Evolutionary conservation across 1,284 basidiomycete genomes (phyloP), one percentile per base, ranked within the genome.

Genomic region (Caloboletus inedulis): DNA sequence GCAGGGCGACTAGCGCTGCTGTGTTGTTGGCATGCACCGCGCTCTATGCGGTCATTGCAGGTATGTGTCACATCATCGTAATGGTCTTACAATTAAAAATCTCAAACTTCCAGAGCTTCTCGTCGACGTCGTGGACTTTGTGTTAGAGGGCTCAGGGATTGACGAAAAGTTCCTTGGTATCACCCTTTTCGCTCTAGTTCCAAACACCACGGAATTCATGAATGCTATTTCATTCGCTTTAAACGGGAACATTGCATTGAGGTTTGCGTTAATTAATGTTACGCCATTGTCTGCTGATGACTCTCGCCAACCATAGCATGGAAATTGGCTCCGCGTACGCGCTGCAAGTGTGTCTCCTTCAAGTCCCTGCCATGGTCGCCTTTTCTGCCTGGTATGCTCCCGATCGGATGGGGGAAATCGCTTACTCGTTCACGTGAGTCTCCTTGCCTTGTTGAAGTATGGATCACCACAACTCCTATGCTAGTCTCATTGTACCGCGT

Each of bases 191-290:
- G 96, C 97, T 2, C 81, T 99, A 31, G 95, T 99, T 0, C 97
- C 97, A 10, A 99, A 99, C 70, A 98, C 95, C 16, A 99, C 97
- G 19, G 97, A 99, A 73, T 99, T 99, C 70, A 98, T 99, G 96
- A 99, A 99, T 69, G 97, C 97, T 51, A 97, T 99, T 65, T 96
- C 94, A n/a, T 99, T 99, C 66, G 96, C 97, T 16, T 74, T 99
- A 62, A 91, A 97, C 64, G 96, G 91, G 14, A 99, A 99, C 70
- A 99, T 99, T 60, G 94, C 97, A 1, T 75, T 99, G 21, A 94
- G 91, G 94, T 93, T 60, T 44, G 82, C 64, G 9, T 43, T 19
- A 2, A 42, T 33, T n/a, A 16, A 19, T 34, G 1, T 2, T 51
- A 3, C 7, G 2, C 25, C 2, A 4, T 48, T 42, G 6, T 43